phyloP scores from a whole-genome alignment of 2,329 filamentous ascomycete genomes.

The Fusarium guadeloupense region DNA sequence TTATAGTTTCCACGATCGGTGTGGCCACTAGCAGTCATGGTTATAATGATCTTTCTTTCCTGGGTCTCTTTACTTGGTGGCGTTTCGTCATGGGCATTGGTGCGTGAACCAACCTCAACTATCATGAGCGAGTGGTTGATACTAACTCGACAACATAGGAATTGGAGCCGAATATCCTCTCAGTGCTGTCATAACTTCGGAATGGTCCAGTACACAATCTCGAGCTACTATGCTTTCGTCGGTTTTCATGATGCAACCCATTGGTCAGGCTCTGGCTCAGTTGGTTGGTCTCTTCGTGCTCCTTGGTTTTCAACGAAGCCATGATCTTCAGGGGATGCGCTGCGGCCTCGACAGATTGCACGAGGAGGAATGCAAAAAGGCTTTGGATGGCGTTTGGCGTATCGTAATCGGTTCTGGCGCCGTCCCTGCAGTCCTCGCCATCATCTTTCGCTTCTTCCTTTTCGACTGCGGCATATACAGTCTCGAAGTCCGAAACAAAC shows the following conservation, averaged over 20 bases:
- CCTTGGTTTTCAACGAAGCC: conserved; percentile 55
- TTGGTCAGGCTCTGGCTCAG: conserved; percentile 73
- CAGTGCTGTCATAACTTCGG: conserved; percentile 72
- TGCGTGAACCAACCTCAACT: conserved; percentile 37
- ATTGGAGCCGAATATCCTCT: conserved; percentile 76
- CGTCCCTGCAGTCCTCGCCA: conserved; percentile 69
- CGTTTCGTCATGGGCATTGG: conserved; percentile 64
- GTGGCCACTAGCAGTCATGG: conserved; percentile 63
- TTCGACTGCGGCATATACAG: conserved; percentile 73
- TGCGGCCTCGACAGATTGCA: conserved; percentile 58
- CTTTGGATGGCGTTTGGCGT: conserved; percentile 70
- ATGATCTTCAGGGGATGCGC: conserved; percentile 55
- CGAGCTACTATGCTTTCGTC: conserved; percentile 73
- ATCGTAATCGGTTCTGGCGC: conserved; percentile 73
- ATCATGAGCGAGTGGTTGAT: conserved; percentile 4
- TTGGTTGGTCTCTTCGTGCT: conserved; percentile 66
- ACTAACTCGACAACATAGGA: conserved; percentile 48
- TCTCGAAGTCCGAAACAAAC: conserved; percentile 71
- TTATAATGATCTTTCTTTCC: conserved; percentile 59
- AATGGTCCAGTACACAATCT: conserved; percentile 71
- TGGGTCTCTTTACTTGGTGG: conserved; percentile 63
- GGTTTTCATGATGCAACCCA: conserved; percentile 75
- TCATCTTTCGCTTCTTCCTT: conserved; percentile 72
- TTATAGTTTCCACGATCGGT: conserved; percentile 66
- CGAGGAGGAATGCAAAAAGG: conserved; percentile 56